Percentiles rank a stretch among this genome's conserved stretches.
phyloP scores from a whole-genome alignment of 2,329 filamentous ascomycete genomes.

The Diaporthe vexans region DNA sequence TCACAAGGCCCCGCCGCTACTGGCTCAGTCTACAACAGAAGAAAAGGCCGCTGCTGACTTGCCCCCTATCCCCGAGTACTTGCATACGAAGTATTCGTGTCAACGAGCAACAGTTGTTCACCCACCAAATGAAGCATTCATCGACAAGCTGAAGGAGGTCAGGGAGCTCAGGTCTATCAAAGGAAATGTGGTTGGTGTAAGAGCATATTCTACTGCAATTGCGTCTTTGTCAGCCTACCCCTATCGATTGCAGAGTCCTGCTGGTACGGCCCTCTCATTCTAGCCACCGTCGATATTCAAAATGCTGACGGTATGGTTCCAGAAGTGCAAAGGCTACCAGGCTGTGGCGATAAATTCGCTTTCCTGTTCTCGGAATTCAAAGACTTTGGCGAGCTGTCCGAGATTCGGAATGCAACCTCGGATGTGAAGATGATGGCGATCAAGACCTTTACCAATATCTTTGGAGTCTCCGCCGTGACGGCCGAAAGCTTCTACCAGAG shows the following conservation, averaged over 20 bases:
- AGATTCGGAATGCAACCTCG: constrained; percentile 73
- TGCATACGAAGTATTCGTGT: constrained; percentile 81
- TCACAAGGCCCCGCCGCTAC: constrained; percentile 55
- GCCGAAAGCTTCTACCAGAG: constrained; percentile 85
- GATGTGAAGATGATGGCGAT: constrained; percentile 77
- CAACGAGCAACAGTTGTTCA: constrained; percentile 80
- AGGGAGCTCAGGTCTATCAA: constrained; percentile 78
- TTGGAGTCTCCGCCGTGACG: constrained; percentile 89
- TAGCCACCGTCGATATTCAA: neutral
- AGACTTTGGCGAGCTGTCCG: constrained; percentile 70
- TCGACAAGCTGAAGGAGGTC: constrained; percentile 81
- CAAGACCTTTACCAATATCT: constrained; percentile 84
- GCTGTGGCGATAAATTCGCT: constrained; percentile 85
- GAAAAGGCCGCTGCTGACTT: constrained; percentile 71
- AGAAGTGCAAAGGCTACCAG: constrained; percentile 75
- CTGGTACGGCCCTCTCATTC: constrained; percentile 54
- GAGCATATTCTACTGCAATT: constrained; percentile 90
- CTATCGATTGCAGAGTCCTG: constrained; percentile 55
- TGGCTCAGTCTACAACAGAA: constrained; percentile 83
- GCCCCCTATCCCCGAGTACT: constrained; percentile 77
- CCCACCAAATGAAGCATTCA: constrained; percentile 81
- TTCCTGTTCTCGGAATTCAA: constrained; percentile 83
- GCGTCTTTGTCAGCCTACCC: constrained; percentile 88
- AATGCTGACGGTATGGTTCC: neutral
- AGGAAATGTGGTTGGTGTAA: constrained; percentile 82